phyloP scores from a whole-genome alignment of 164 flowering plant genomes.

The Dillenia suffruticosa region DNA sequence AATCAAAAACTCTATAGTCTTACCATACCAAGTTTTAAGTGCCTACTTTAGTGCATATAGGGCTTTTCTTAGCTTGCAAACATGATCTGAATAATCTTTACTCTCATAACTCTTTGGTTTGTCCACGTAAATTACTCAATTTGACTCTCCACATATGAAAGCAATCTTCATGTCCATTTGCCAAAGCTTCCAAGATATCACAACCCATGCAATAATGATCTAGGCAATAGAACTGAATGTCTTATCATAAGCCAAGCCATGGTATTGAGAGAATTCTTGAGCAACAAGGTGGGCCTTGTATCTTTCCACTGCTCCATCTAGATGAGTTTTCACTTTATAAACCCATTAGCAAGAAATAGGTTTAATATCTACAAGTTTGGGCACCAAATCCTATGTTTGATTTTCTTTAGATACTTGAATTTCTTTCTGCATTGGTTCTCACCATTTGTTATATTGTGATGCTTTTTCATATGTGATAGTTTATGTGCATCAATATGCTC shows the following conservation, averaged over 20 bases:
- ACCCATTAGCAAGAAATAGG: slow-evolving; percentile 1
- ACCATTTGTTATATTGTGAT: not conserved
- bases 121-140: slow-evolving; percentile 2
- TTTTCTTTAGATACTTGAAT: not conserved
- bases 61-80: not conserved
- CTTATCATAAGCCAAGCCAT: not conserved
- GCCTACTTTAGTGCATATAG: slow-evolving; percentile 4
- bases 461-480: not conserved
- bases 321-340: not conserved
- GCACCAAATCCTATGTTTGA: not conserved
- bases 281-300: not conserved
- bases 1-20: not conserved
- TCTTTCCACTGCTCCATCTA: not conserved
- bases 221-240: slow-evolving; percentile 3
- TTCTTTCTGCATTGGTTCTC: not conserved
- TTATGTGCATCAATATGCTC: not conserved
- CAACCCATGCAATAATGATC: not conserved
- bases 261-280: not conserved
- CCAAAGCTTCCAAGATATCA: slow-evolving; percentile 4
- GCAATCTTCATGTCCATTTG: slow-evolving; percentile 6
- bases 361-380: not conserved
- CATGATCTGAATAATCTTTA: not conserved
- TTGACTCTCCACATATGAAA: not conserved
- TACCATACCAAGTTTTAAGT: slow-evolving; percentile 1
- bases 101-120: not conserved